A percentile compares a stretch with the other conserved stretches of the same genome.
phyloP scores from a whole-genome alignment of 1,284 basidiomycete genomes.

The Irpex sp. region DNA sequence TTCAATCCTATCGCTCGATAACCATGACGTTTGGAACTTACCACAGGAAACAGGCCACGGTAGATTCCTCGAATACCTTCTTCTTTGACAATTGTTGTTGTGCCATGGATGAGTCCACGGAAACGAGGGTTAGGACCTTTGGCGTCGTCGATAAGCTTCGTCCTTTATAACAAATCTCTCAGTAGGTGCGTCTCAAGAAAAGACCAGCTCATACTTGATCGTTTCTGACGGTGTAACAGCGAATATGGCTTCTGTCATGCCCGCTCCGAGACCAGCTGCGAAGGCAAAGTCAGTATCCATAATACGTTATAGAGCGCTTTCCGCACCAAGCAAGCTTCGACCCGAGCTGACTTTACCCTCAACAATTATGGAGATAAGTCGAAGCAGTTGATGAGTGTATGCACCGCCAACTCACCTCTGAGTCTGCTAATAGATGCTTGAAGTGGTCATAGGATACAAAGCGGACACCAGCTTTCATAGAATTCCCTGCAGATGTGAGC shows the following conservation, averaged over 20 bases:
- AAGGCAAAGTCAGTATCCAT: conserved; percentile 5
- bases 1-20: neutral
- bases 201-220: conserved; percentile 73
- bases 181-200: neutral
- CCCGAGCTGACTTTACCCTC: conserved; percentile 90
- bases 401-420: conserved; percentile 51
- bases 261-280: conserved; percentile 89
- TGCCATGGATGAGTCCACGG: conserved; percentile 85
- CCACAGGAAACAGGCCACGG: conserved; percentile 91
- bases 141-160: conserved; percentile 96
- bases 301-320: neutral
- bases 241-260: conserved; percentile 91
- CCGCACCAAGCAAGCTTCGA: conserved; percentile 74
- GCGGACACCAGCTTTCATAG: conserved; percentile 89
- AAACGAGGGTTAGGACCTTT: conserved; percentile 84
- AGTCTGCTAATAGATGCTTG: conserved; percentile 81
- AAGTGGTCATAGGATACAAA: conserved; percentile 96
- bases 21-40: conserved; percentile 36
- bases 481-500: conserved; percentile 43
- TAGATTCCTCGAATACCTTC: conserved; percentile 88
- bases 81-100: conserved; percentile 75
- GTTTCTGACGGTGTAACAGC: conserved; percentile 98
- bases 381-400: neutral
- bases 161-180: conserved; percentile 45
- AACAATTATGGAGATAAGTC: conserved; percentile 6